Base-by-base conservation (phyloP, 129 eudicot species). In the Pulicaria dysenterica region DNA sequence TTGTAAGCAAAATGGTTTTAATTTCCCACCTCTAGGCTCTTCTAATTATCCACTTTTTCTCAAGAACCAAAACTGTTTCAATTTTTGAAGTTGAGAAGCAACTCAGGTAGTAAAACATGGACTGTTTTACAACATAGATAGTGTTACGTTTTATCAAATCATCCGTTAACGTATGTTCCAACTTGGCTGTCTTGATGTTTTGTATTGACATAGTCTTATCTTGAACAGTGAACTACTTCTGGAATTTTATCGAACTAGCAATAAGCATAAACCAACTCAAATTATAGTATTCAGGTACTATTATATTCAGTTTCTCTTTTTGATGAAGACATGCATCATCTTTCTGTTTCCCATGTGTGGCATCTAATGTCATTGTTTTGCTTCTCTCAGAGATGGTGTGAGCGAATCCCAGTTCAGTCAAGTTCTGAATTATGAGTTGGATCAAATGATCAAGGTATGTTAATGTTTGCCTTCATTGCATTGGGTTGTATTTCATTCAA, bases 401-500 rank as follows among this genome's bases (percentile, higher is more conserved):
- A 83, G 97, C 38, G 97, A 94, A 73, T 90, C 99, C 31, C 99
- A 94, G 77, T 94, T 94, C 68, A 76, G 57, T 77, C 96, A 94
- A 80, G 96, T 94, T 58, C 69, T 94, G 64, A 81, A 94, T 80
- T 75, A 69, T 68, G 99, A 94, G 81, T 73, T 94, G 75, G 92
- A 86, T 79, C 99, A 94, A 78, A 90, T 94, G 87, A 90, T 90
- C 51, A 83, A 94, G 97, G 99, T 94, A 67, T 45, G 60, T 70
- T 64, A 41, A 64, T 10, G 45, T 55, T 31, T 70, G 58, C 42
- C 57, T 46, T 56, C 34, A 58, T 5, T 58, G 66, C 58, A 38
- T 7, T 16, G 44, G 16, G 44, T 58, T 58, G 13, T 12, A 58
- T 58, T 37, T 58, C 6, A 36, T 58, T 43, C 44, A 61, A 61